phyloP scores from a whole-genome alignment of 371 early-diverging fungal species.

The Parasitella parasitica region DNA sequence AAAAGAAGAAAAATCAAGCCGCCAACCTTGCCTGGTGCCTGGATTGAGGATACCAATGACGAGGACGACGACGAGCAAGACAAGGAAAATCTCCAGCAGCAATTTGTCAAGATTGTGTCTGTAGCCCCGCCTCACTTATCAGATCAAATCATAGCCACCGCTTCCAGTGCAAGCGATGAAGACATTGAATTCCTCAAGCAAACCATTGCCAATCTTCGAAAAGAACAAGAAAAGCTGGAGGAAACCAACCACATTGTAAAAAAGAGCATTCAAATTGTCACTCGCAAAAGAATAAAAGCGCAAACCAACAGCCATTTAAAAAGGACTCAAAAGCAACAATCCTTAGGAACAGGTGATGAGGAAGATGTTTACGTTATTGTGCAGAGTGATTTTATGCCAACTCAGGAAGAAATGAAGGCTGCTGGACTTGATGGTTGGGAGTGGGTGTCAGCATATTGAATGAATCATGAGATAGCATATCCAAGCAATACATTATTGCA shows the following conservation, averaged over 20 bases:
- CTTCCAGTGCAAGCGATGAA: background rate
- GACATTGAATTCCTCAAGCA: slow-evolving; percentile 31
- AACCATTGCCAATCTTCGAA: slow-evolving; percentile 34
- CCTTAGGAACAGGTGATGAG: background rate
- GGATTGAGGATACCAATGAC: slow-evolving; percentile 26
- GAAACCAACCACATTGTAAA: slow-evolving; percentile 45
- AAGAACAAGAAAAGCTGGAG: slow-evolving; percentile 39
- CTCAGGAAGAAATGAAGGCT: slow-evolving; percentile 20
- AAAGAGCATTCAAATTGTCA: slow-evolving; percentile 40
- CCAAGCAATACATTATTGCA: too few species aligned
- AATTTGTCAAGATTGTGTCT: background rate
- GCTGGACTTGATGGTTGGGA: slow-evolving; percentile 29
- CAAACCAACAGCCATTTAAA: slow-evolving; percentile 2
- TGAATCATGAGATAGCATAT: too few species aligned
- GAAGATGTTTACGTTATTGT: slow-evolving; percentile 15
- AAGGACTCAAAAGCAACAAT: background rate
- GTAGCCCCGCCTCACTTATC: background rate
- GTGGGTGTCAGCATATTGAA: slow-evolving; percentile 13
- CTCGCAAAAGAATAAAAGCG: slow-evolving; percentile 33
- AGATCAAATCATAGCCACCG: background rate
- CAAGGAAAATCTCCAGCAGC: background rate
- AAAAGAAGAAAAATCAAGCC: slow-evolving; percentile 11
- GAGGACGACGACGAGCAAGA: slow-evolving; percentile 17
- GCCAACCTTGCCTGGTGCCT: slow-evolving; percentile 37
- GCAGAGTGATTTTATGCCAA: slow-evolving; percentile 7